Conservation (phyloP, 495 filamentous ascomycete species). For the Daldinia loculata region DNA sequence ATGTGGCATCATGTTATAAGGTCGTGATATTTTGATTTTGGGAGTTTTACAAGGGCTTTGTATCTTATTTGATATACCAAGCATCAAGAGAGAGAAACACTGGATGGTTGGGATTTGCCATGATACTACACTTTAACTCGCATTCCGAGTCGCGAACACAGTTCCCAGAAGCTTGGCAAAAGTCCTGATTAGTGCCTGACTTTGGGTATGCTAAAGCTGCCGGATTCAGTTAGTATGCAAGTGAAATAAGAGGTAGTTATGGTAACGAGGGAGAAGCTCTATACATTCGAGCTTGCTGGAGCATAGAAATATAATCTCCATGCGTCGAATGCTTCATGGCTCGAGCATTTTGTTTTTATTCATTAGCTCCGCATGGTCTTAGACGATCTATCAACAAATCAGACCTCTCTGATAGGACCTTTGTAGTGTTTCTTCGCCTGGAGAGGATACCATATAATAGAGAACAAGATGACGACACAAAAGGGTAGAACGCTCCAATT, state of each 20-base stretch:
- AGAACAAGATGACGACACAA: slow-evolving; percentile 54
- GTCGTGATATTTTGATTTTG: neutral
- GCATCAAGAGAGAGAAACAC: neutral
- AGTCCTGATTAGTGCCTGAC: neutral
- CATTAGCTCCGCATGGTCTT: neutral
- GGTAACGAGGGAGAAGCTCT: neutral
- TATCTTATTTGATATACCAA: neutral
- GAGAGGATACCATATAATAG: slow-evolving; percentile 56
- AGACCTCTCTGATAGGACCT: slow-evolving; percentile 58
- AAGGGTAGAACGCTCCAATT: slow-evolving; percentile 61
- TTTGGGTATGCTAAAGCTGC: neutral
- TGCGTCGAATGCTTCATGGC: neutral
- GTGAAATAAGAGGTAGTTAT: neutral
- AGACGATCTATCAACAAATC: neutral
- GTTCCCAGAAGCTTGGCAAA: neutral
- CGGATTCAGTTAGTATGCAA: neutral
- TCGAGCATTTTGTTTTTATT: neutral
- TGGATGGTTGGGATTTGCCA: neutral
- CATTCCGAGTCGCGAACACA: neutral
- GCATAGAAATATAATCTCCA: neutral
- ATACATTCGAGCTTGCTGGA: neutral
- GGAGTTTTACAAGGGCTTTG: neutral
- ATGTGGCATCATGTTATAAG: slow-evolving; percentile 40
- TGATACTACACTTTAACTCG: neutral
- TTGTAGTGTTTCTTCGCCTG: slow-evolving; percentile 54